A percentile compares a stretch with the other conserved stretches of the same genome.
Conservation (phyloP, 352 stramenopile species). For the Phytophthora sp. region DNA sequence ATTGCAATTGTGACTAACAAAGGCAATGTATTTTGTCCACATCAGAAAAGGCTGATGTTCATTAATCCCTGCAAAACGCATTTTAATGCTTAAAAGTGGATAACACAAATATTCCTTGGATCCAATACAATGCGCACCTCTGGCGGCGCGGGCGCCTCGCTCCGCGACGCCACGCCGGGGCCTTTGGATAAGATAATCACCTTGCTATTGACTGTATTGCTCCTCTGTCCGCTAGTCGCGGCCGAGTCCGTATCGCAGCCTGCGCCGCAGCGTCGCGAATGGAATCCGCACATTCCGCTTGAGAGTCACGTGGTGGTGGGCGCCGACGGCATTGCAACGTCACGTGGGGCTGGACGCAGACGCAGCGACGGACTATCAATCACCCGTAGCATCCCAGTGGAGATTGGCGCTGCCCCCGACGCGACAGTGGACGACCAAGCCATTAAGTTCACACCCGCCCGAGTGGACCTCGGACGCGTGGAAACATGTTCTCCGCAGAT, state of each 20-base stretch:
- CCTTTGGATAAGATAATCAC: neutral
- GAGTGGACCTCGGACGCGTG: conserved; percentile 44
- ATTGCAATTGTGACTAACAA: too few species aligned
- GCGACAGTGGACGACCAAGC: conserved; percentile 27
- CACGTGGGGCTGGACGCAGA: conserved; percentile 27
- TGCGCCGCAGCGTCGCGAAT: conserved; percentile 9
- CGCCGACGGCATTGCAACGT: conserved; percentile 29
- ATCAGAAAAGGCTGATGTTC: conserved; percentile 1
- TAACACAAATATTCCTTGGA: conserved; percentile 23
- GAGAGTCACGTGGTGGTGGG: conserved; percentile 32
- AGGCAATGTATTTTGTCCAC: neutral
- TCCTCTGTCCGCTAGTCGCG: conserved; percentile 22
- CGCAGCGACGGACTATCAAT: conserved; percentile 51
- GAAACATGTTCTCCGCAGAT: conserved; percentile 44
- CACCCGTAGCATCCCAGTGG: conserved; percentile 29
- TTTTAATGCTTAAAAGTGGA: too few species aligned
- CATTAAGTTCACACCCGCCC: conserved; percentile 46
- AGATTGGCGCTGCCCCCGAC: conserved; percentile 6
- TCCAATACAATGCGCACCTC: conserved; percentile 30
- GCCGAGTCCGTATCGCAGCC: conserved; percentile 6
- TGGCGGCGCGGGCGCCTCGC: conserved; percentile 13
- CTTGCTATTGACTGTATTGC: conserved; percentile 18
- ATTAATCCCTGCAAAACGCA: conserved; percentile 21
- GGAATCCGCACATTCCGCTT: conserved; percentile 9
- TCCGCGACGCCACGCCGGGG: conserved; percentile 8